Evolutionary conservation across 2,329 filamentous ascomycete genomes (phyloP), one percentile per base, ranked within the genome.

Genomic region (Aspergillus clavatus): DNA sequence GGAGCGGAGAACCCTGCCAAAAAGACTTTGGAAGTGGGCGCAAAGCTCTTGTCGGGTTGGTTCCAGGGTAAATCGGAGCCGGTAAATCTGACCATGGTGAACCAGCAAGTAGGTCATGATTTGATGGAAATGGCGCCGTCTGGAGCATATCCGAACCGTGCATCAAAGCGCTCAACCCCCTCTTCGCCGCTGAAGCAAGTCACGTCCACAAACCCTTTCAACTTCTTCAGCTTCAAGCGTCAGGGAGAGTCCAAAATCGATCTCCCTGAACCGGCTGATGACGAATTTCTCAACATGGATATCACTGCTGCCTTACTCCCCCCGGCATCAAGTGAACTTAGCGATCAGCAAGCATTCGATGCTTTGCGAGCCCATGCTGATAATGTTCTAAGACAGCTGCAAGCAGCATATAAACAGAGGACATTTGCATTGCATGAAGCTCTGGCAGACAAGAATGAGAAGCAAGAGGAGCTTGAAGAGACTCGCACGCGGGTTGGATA

Each of bases 401-500:
- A 82, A 60, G 62, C 65, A 4, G 78, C 78, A 2, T 82, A 83
- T 61, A 76, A 75, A 50, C 65, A 73, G 48, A 71, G 76, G 46
- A 70, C 69, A 1, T 70, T 73, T 42, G 69, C 71, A 23, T 65
- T 83, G 35, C 70, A 73, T 29, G 72, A 77, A 48, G 70, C 73
- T 3, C 65, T 73, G 27, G 75, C 74, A 3, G 78, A 81, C 53
- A 75, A 79, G 47, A 75, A 73, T 41, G 75, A 76, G 8, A 76
- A 79, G 53, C 70, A 72, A n/a, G 80, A 83, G 51, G 81, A 83
- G 59, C 69, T 80, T 0, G 78, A 81, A 48, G 80, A 82, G 54
- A 74, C 78, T 11, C 72, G 80, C 26, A 80, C 77, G 29, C 72
- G 79, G 6, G 72, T 77, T 11, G 69, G 73, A 28, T 76, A 81